phyloP scores from a whole-genome alignment of 345 rosid genomes.

The Hibiscus trionum region DNA sequence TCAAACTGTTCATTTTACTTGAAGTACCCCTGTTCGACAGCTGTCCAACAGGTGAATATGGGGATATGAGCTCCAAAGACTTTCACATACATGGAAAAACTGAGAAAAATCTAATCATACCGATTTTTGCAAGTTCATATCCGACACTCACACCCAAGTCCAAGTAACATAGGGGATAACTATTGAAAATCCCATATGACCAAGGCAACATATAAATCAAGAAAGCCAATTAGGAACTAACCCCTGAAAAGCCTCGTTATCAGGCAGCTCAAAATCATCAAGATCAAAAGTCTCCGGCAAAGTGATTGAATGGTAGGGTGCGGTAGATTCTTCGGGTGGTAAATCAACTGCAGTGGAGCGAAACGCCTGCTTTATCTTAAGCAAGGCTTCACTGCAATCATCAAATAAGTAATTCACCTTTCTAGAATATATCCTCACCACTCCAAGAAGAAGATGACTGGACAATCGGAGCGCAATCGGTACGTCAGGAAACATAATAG shows the following conservation, averaged over 20 bases:
- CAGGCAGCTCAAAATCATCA: slow-evolving; percentile 99
- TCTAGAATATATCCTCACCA: slow-evolving; percentile 36
- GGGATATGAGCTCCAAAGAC: not conserved
- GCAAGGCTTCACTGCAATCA: slow-evolving; percentile 99
- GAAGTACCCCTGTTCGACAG: not conserved
- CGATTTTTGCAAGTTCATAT: too few species aligned
- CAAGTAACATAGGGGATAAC: not conserved
- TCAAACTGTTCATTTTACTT: not conserved
- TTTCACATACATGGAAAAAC: too few species aligned
- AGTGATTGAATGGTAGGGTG: slow-evolving; percentile 96
- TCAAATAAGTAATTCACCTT: slow-evolving; percentile 98
- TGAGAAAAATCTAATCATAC: too few species aligned
- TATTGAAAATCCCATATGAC: not conserved
- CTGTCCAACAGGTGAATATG: not conserved
- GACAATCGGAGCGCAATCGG: slow-evolving; percentile 82
- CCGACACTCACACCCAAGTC: not conserved
- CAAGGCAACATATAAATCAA: slow-evolving; percentile 3
- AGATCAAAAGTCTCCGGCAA: slow-evolving; percentile 99
- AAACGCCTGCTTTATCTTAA: slow-evolving; percentile 96
- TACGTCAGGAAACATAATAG: slow-evolving; percentile 94
- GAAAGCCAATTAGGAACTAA: slow-evolving; percentile 33
- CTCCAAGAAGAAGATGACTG: slow-evolving; percentile 79
- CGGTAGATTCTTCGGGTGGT: slow-evolving; percentile 98
- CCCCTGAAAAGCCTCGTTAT: slow-evolving; percentile 88
- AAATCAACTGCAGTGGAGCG: slow-evolving; percentile 97